Evolutionary conservation across 352 stramenopile genomes (phyloP), one percentile per base, ranked within the genome.

Genomic region (Thraustochytrium striatum): DNA sequence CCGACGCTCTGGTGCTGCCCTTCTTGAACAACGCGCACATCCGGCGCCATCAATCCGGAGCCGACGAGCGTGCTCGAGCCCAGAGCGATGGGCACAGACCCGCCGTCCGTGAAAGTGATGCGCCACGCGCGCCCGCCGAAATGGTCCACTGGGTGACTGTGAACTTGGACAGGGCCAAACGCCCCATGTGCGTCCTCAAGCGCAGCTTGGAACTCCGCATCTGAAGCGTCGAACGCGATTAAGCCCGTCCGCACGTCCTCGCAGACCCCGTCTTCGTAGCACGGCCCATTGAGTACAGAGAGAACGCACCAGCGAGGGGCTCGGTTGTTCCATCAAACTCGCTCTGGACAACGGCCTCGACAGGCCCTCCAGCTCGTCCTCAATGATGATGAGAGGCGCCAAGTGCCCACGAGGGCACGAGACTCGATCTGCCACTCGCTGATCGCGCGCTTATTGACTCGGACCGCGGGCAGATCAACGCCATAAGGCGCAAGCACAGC

Each of bases 81-180:
- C 32, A 7, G 9, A 16, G 41, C 62, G 11, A 73, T 41, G 0
- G 3, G 16, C 13, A 73, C 13, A 0, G 28, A 41, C 28, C 21
- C 35, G 19, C 62, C 62, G 32, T 57, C 39, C 7, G 43, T 28
- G 28, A 73, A 73, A n/a, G n/a, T 73, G 7, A 73, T 41, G 16
- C 7, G 13, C 62, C 62, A 73, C 5, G 25, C 25, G 2, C 39
- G 41, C 25, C 21, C 62, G 1, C 62, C 62, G 25, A 19, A 21
- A 9, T 52, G 9, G 9, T 9, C 21, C 21, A 52, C 43, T 21
- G 43, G 43, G 9, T 9, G 9, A 21, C 9, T 19, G 43, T 52
- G 43, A 9, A 52, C 43, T 52, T 52, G 43, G 43, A 52, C 43
- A 19, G 43, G 43, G 21, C 43, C 43, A 9, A 52, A 52, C 43